Evolutionary conservation across 139 green algal species (phyloP).

Genomic region (Microglena sp.): DNA sequence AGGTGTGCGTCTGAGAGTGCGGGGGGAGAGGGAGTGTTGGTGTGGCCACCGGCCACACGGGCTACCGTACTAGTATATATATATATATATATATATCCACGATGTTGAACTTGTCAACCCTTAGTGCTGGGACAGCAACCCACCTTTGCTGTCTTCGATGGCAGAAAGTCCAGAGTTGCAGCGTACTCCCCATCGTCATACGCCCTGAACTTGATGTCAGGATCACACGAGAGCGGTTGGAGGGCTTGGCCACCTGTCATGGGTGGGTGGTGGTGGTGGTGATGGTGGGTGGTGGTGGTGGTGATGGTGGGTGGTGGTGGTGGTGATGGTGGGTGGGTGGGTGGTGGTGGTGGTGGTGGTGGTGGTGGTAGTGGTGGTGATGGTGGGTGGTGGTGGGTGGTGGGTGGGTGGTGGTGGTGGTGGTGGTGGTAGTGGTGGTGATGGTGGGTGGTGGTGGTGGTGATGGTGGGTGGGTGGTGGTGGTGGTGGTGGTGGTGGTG

Average conservation of each 20-base stretch:
- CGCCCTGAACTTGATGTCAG: slow-evolving; percentile 8
- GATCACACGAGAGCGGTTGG: slow-evolving; percentile 1
- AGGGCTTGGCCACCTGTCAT: neutral
- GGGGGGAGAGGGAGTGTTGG: too few relatives aligned
- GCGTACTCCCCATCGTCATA: slow-evolving; percentile 1
- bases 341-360: neutral
- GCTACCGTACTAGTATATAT: too few relatives aligned
- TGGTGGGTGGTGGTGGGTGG: neutral
- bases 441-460: too few relatives aligned
- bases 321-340: neutral
- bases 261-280: neutral
- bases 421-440: too few relatives aligned
- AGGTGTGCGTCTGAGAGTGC: too few relatives aligned
- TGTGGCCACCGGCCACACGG: too few relatives aligned
- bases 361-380: neutral
- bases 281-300: neutral
- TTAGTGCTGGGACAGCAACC: too few relatives aligned
- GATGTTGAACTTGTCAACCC: too few relatives aligned
- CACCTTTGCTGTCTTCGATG: neutral
- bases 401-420: too few relatives aligned
- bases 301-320: neutral
- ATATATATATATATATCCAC: too few relatives aligned
- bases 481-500: too few relatives aligned
- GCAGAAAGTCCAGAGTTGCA: slow-evolving; percentile 12
- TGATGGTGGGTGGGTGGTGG: too few relatives aligned